phyloP scores from a whole-genome alignment of 2,329 filamentous ascomycete species.

The Xylariaceae sp. region DNA sequence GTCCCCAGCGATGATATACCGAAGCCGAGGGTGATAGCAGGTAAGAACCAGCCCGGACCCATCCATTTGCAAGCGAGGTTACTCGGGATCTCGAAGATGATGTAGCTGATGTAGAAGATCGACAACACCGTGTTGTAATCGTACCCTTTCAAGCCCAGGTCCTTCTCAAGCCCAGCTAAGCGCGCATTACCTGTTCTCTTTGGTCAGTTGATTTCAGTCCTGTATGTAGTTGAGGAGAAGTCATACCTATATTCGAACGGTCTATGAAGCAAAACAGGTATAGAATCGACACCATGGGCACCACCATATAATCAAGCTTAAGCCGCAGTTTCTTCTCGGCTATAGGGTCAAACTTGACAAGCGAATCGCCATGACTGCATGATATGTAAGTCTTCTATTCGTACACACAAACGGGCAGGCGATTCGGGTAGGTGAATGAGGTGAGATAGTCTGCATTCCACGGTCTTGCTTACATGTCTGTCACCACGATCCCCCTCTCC shows the following conservation, averaged over 20 bases:
- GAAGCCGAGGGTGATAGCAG: conserved; percentile 55
- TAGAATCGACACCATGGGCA: conserved; percentile 57
- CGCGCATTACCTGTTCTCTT: conserved; percentile 55
- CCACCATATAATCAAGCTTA: conserved; percentile 58
- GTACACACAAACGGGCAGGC: neutral
- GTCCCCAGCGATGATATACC: conserved; percentile 59
- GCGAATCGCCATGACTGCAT: conserved; percentile 42
- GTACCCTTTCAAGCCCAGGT: conserved; percentile 53
- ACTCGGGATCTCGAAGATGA: conserved; percentile 64
- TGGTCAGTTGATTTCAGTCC: conserved; percentile 2
- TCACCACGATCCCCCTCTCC: conserved; percentile 40
- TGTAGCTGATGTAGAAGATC: conserved; percentile 68
- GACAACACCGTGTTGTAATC: conserved; percentile 66
- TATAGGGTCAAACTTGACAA: conserved; percentile 49
- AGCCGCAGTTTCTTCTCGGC: conserved; percentile 51
- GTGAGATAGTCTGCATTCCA: no score
- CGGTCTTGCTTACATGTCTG: conserved; percentile 37
- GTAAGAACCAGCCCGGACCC: conserved; percentile 68
- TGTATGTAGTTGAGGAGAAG: neutral
- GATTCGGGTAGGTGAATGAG: neutral
- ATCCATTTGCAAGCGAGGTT: conserved; percentile 66
- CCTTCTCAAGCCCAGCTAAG: conserved; percentile 58
- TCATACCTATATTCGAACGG: conserved; percentile 59
- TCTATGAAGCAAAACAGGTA: conserved; percentile 69
- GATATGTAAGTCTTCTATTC: neutral